These are phyloP conservation scores for Candida takata DNA, from an alignment of 805 yeast species.

Conservation along the genomic window DNA sequence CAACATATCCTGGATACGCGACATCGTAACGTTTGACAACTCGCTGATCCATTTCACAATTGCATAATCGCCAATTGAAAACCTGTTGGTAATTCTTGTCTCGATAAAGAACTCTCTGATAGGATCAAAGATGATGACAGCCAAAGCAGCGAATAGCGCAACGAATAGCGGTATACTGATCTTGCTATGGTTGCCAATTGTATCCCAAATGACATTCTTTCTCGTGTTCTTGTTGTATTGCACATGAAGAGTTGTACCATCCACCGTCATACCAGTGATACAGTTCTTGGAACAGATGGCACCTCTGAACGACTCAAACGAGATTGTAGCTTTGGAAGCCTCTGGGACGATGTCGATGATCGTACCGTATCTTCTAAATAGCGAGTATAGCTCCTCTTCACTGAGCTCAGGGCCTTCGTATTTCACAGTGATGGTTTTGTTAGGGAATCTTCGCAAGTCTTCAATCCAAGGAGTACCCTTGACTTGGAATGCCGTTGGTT, in stretches of 20 bases:
- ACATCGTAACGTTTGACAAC: slow-evolving; percentile 24
- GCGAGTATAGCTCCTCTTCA: slow-evolving; percentile 73
- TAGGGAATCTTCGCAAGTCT: slow-evolving; percentile 76
- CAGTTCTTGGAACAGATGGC: slow-evolving; percentile 89
- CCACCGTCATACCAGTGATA: slow-evolving; percentile 67
- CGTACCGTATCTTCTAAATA: slow-evolving; percentile 82
- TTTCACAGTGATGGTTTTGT: slow-evolving; percentile 50
- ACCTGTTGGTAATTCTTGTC: slow-evolving; percentile 60
- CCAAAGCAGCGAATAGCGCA: slow-evolving; percentile 72
- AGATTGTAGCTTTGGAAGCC: slow-evolving; percentile 39
- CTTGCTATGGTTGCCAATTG: slow-evolving; percentile 69
- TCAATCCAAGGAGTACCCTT: slow-evolving; percentile 96
- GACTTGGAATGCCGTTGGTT: slow-evolving; percentile 60
- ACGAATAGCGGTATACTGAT: slow-evolving; percentile 74
- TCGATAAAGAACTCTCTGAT: slow-evolving; percentile 75
- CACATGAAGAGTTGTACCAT: slow-evolving; percentile 63
- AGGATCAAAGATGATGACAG: slow-evolving; percentile 88
- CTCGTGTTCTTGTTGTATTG: slow-evolving; percentile 56
- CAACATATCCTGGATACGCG: slow-evolving; percentile 29
- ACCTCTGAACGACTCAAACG: slow-evolving; percentile 49
- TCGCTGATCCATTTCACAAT: slow-evolving; percentile 31
- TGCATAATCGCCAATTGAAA: slow-evolving; percentile 41
- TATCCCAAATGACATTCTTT: slow-evolving; percentile 46
- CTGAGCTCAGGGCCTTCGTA: slow-evolving; percentile 73
- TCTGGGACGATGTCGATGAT: slow-evolving; percentile 69